These are phyloP conservation scores for Limnanthes douglasii DNA, from an alignment of 345 rosid species.

Conservation along the genomic window DNA sequence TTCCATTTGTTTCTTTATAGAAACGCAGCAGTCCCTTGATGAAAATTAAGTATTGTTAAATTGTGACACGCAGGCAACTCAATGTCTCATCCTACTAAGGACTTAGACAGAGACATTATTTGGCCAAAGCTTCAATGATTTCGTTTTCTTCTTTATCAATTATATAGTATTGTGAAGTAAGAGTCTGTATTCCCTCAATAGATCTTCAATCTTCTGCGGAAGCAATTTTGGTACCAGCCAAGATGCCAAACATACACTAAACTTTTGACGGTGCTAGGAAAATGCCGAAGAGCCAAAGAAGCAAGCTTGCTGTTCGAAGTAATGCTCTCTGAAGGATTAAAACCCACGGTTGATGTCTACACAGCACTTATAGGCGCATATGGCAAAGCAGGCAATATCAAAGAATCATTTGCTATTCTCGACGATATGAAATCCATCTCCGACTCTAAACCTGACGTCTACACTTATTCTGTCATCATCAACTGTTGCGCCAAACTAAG, in stretches of 20 bases:
- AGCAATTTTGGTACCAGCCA: conserved; percentile 71
- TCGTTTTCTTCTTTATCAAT: no score
- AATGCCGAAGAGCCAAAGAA: conserved; percentile 49
- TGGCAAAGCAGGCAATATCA: conserved; percentile 38
- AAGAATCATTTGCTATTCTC: conserved; percentile 34
- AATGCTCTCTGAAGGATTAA: conserved; percentile 51
- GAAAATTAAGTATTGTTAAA: no score
- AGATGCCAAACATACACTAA: conserved; percentile 53
- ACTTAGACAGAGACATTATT: no score
- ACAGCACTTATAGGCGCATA: conserved; percentile 64
- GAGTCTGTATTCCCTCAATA: conserved; percentile 6
- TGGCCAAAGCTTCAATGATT: no score
- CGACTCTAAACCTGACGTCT: conserved; percentile 67
- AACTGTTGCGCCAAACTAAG: conserved; percentile 33
- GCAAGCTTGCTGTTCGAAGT: conserved; percentile 57
- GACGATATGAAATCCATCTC: conserved; percentile 57
- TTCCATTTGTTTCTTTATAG: no score
- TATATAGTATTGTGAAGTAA: background rate
- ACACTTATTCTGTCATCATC: conserved; percentile 50
- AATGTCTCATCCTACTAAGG: no score
- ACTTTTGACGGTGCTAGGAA: conserved; percentile 65
- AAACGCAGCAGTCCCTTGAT: no score
- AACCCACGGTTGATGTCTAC: conserved; percentile 64
- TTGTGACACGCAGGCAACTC: no score
- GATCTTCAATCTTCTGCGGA: conserved; percentile 66